phyloP scores from a whole-genome alignment of 176 grass and related monocot genomes.

The Aegilops tauschii region DNA sequence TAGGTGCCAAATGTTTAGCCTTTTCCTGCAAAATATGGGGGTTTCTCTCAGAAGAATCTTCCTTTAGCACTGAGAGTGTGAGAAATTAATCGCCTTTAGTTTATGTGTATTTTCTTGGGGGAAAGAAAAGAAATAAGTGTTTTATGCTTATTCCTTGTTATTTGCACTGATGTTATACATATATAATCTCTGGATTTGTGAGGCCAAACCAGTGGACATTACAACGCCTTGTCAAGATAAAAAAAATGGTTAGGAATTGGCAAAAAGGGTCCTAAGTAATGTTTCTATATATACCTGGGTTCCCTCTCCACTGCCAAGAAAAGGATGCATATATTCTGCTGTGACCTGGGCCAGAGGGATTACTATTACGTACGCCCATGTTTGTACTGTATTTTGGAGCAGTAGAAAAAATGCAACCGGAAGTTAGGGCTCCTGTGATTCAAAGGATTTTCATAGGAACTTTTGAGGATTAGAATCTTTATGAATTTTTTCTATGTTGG shows the following conservation, averaged over 20 bases:
- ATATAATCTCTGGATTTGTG: conserved; percentile 29
- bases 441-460: no score
- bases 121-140: neutral
- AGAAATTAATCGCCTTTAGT: conserved; percentile 13
- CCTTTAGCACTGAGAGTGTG: conserved; percentile 18
- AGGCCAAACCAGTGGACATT: conserved; percentile 38
- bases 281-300: conserved; percentile 30
- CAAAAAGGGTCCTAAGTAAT: conserved; percentile 29
- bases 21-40: conserved; percentile 41
- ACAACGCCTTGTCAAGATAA: conserved; percentile 41
- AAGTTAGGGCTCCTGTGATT: no score
- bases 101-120: neutral
- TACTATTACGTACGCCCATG: neutral
- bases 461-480: no score
- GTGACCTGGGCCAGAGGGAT: neutral
- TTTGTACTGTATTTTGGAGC: neutral
- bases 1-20: neutral
- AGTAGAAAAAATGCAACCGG: neutral
- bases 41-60: conserved; percentile 37
- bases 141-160: conserved; percentile 46
- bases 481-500: no score
- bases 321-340: conserved; percentile 71
- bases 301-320: conserved; percentile 48
- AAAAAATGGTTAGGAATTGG: conserved; percentile 13
- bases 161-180: conserved; percentile 25